These are phyloP conservation scores for Botrytis elliptica DNA, from an alignment of 2,329 filamentous ascomycete genomes.

Conservation along the genomic window DNA sequence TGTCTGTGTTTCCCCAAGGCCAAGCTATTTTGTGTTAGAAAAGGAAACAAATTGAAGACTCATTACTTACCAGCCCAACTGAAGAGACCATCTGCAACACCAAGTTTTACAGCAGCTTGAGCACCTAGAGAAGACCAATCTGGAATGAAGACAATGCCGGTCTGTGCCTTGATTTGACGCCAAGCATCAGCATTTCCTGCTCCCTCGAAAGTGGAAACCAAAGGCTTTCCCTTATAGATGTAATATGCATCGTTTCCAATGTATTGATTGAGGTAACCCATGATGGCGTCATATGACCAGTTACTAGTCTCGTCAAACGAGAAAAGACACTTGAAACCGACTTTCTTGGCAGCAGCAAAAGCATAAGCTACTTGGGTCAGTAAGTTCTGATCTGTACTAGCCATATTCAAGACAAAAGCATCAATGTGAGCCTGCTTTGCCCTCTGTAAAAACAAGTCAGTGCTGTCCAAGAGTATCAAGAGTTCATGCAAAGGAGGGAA, in stretches of 20 bases:
- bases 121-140: slow-evolving; percentile 16
- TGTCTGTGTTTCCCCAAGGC: slow-evolving; percentile 29
- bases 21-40: slow-evolving; percentile 10
- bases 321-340: not conserved
- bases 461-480: not conserved
- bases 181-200: not conserved
- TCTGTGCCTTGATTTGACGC: slow-evolving; percentile 3
- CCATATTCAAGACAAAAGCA: not conserved
- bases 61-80: slow-evolving; percentile 5
- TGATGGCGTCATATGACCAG: not conserved
- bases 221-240: not conserved
- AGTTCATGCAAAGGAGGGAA: not conserved
- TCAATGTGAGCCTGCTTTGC: not conserved
- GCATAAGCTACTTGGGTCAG: not conserved
- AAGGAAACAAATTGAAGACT: not conserved
- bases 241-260: not conserved
- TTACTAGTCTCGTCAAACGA: not conserved
- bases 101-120: not conserved
- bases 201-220: slow-evolving; percentile 13
- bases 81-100: slow-evolving; percentile 11
- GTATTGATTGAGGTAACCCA: not conserved
- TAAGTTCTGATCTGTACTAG: not conserved
- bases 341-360: not conserved
- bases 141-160: slow-evolving; percentile 2
- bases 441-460: not conserved